Evolutionary conservation across 2,329 filamentous ascomycete genomes (phyloP), one percentile per base, ranked within the genome.

Genomic region (Fusarium irregulare): DNA sequence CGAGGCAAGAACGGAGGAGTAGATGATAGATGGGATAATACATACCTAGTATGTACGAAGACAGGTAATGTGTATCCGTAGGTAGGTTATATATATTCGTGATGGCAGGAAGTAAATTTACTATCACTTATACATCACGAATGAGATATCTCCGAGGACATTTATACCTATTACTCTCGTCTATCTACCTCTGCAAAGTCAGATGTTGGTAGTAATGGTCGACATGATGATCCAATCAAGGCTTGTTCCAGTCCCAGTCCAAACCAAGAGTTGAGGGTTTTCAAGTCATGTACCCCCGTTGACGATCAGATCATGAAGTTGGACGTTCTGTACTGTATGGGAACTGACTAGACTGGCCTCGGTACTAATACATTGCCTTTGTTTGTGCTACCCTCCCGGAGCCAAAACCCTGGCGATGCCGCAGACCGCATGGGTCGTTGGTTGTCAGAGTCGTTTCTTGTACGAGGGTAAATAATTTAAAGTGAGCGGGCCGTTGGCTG

Each of bases 271-370:
- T 37, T 28, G 42, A 64, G 37, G 42, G 34, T n/a, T 37, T 41
- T 46, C 25, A 32, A 21, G 9, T 20, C 21, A 42, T 37, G 49
- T 18, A 37, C 32, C 32, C 27, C 48, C 16, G 54, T 37, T 37
- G 16, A 37, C 21, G 13, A 21, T 66, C 63, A 66, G 60, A 66
- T 66, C 63, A 66, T 66, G 47, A 41, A 45, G 37, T 28, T 28
- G 41, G 30, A 41, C 51, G 34, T 37, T 37, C 18, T 37, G 34
- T 37, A n/a, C 34, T 37, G 18, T n/a, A 37, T 18, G 34, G 18
- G 18, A 37, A n/a, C 34, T 37, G 34, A n/a, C 18, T 37, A 18
- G 18, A n/a, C 30, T n/a, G 37, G n/a, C 48, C 21, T 27, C 34
- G 16, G 42, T 37, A 57, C 23, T 6, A 27, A 16, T 42, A 7